Percentiles rank a stretch among this genome's conserved stretches.
These are phyloP conservation scores for Sarcodon aspratus DNA, from an alignment of 768 basidiomycete species.

Conservation along the genomic window DNA sequence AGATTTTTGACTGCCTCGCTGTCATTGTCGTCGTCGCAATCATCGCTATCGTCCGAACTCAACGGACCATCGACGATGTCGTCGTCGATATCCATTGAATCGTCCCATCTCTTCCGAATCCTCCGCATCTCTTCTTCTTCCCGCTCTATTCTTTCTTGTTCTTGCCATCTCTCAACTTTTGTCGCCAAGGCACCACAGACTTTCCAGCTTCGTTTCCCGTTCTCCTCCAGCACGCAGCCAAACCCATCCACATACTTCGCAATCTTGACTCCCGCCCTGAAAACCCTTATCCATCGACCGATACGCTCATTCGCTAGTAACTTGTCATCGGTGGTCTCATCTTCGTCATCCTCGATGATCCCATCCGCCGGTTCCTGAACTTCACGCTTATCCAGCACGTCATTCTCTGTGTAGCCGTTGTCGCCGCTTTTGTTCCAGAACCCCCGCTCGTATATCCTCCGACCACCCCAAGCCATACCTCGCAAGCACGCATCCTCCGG, in stretches of 20 bases:
- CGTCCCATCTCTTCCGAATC: conserved; percentile 47
- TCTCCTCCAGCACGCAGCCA: conserved; percentile 27
- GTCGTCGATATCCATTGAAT: conserved; percentile 62
- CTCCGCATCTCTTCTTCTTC: conserved; percentile 60
- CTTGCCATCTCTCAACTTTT: conserved; percentile 60
- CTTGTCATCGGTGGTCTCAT: conserved; percentile 30
- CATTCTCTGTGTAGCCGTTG: conserved; percentile 59
- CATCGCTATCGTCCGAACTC: conserved; percentile 34
- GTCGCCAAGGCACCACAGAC: conserved; percentile 55
- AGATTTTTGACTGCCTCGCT: conserved; percentile 66
- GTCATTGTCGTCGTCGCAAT: conserved; percentile 54
- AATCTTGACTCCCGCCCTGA: conserved; percentile 59
- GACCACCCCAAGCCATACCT: conserved; percentile 94
- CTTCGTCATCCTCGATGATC: conserved; percentile 70
- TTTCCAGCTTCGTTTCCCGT: conserved; percentile 47
- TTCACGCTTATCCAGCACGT: conserved; percentile 61
- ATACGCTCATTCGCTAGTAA: conserved; percentile 29
- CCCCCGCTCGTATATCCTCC: conserved; percentile 84
- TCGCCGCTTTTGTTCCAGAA: conserved; percentile 78
- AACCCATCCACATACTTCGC: conserved; percentile 69
- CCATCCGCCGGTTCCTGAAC: conserved; percentile 54
- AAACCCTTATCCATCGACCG: conserved; percentile 64
- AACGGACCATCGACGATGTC: conserved; percentile 29
- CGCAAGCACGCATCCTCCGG: conserved; percentile 94
- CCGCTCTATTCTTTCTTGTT: conserved; percentile 54